These are phyloP conservation scores for Dendrobium catenatum DNA, from an alignment of 106 monocot genomes.

Conservation along the genomic window DNA sequence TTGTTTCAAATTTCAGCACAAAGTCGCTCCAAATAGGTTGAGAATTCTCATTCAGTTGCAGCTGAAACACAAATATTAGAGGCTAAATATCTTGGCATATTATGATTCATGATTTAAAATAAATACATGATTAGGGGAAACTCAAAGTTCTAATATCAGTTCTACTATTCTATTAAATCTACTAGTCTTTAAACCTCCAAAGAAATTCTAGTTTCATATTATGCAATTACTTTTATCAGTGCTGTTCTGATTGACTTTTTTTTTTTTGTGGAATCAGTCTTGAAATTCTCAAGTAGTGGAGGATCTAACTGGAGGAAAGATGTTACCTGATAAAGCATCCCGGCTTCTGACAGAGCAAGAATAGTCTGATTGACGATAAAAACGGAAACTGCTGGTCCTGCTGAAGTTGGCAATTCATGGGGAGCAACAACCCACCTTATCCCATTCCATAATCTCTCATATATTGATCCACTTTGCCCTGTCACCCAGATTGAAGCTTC, in stretches of 20 bases:
- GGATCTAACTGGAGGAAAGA: not conserved
- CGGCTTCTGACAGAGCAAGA: conserved; percentile 66
- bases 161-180: too few species aligned
- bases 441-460: conserved; percentile 97
- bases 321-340: conserved; percentile 64
- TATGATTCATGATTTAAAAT: too few species aligned
- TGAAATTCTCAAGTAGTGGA: not conserved
- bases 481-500: conserved; percentile 86
- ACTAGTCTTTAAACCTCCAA: too few species aligned
- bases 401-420: conserved; percentile 58
- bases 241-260: too few species aligned
- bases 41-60: conserved; percentile 64
- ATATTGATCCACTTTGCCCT: conserved; percentile 83
- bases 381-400: conserved; percentile 50
- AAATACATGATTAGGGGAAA: too few species aligned
- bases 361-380: conserved; percentile 72
- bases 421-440: conserved; percentile 88
- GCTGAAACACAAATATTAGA: conserved; percentile 30
- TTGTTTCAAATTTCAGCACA: conserved; percentile 21
- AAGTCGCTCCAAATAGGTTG: conserved; percentile 65
- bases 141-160: too few species aligned
- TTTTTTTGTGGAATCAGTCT: not conserved
- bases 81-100: not conserved
- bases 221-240: too few species aligned
- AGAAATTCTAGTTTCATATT: too few species aligned